Base-by-base conservation (phyloP, 768 basidiomycete species). In the Albatrellus ellisii region DNA sequence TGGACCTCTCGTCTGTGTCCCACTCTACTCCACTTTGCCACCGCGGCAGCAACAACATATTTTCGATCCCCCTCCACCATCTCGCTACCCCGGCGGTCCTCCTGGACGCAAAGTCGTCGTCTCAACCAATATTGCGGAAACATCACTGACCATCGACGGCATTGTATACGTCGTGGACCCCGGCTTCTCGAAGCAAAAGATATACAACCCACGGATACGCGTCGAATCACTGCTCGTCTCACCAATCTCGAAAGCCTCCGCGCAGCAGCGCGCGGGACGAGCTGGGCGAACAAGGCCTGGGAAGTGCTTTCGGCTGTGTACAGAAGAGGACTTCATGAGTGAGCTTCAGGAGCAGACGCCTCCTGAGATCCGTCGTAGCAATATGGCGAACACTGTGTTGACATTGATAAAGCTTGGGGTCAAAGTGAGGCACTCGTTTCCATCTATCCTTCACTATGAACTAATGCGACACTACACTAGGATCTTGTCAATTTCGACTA, bases 101-200 rank as follows among this genome's bases (percentile, higher is more conserved):
- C 79, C 83, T 0, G 94, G 94, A 0, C 75, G 94, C 45, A 99
- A 99, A 59, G 74, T 98, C 33, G 85, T 99, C 25, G 68, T 99
- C 1, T 88, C 91, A 7, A 99, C 94, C 22, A 99, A 98, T 57
- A 90, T 98, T 44, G 95, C 95, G 3, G 94, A 99, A 62, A 98
- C 94, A 2, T 94, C 90, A 2, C 63, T 98, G 32, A 99, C 94
- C 2, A 98, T 99, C 44, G 94, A 99, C 51, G 94, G 94, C 17
- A 97, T 99, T 53, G 92, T 99, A n/a, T 99, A 98, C 53, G 94
- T 97, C 44, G 91, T 97, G 35, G 94, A 97, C 55, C 89, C 92
- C 0, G 92, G 91, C 1, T 95, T 98, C 65, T 91, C 85, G 26
- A 94, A 99, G 62, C 94, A 97, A 62, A 97, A 94, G 57, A 83